A percentile compares a stretch with the other conserved stretches of the same genome.
Evolutionary conservation across 768 basidiomycete genomes (phyloP).

Genomic region (Suillus discolor): DNA sequence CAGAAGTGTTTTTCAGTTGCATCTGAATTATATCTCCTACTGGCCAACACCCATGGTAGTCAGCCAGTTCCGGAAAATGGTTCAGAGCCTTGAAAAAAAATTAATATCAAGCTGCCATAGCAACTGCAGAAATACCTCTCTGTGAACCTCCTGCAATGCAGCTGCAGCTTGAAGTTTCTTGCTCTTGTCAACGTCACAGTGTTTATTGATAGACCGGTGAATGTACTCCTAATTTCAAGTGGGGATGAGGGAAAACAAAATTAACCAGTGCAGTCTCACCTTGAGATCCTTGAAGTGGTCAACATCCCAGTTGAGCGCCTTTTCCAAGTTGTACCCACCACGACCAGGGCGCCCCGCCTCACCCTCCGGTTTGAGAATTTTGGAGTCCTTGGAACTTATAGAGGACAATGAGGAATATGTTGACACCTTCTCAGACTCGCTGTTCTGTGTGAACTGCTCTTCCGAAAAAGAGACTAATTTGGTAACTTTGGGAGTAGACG

Average conservation of each 20-base stretch:
- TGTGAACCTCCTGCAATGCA: background rate
- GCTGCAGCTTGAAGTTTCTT: background rate
- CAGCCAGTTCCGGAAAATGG: background rate
- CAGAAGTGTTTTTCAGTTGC: background rate
- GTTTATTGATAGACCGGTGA: background rate
- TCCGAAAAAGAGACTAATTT: background rate
- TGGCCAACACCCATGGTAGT: constrained; percentile 5
- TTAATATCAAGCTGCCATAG: background rate
- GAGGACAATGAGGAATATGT: background rate
- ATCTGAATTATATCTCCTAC: constrained; percentile 5
- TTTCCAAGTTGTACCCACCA: background rate
- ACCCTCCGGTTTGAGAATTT: background rate
- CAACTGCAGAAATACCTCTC: background rate
- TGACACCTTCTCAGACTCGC: background rate
- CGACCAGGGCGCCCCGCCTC: background rate
- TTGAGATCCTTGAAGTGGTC: background rate
- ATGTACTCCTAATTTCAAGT: background rate
- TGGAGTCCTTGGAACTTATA: background rate
- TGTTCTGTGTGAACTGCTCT: background rate
- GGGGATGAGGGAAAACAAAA: background rate
- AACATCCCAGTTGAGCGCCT: background rate
- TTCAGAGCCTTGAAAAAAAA: background rate
- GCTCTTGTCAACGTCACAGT: background rate
- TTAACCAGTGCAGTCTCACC: background rate
- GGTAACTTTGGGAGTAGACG: background rate